Evolutionary conservation across 768 basidiomycete genomes (phyloP), one percentile per base, ranked within the genome.

Genomic region (Leccinum boreale): DNA sequence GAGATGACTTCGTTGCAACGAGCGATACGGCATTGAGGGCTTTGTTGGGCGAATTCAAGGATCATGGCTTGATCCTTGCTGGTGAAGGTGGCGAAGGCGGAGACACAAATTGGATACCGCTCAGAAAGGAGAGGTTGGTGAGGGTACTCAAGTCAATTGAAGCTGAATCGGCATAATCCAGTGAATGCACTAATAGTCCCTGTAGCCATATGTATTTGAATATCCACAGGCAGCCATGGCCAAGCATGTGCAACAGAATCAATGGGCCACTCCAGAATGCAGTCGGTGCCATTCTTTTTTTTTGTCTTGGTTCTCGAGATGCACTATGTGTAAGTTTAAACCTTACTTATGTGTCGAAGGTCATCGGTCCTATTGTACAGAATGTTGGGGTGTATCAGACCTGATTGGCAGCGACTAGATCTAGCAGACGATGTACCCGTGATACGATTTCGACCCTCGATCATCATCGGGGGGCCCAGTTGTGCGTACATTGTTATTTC

Each of bases 21-120:
- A 94, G 86, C 70, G 94, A 95, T 63, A 89, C 87, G 4, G 85
- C 93, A 36, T 77, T 96, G 66, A 80, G 89, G 45, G 82, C 92
- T 9, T 77, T 96, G 33, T 75, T 98, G 52, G 86, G 86, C 12
- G 97, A 98, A 73, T 98, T 95, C 72, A 82, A 84, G 65, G 97
- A 98, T 71, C 97, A 99, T 62, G 85, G 84, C 3, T 69, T 98
- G 67, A 84, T 98, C n/a, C 77, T 92, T 42, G 17, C 63, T 24
- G 74, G 77, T 57, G 73, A 75, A 42, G 65, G 80, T 59, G 70
- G 79, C 33, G 78, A 80, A 54, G 67, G 75, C 52, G 85, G 59
- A 23, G 67, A 92, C 73, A 79, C 84, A 67, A 74, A 94, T 45
- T 97, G 94, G 94, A 91, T 97, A 63, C 91, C 92, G 2, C 65